phyloP scores from a whole-genome alignment of 306 rosid species.

The Morella rubra region DNA sequence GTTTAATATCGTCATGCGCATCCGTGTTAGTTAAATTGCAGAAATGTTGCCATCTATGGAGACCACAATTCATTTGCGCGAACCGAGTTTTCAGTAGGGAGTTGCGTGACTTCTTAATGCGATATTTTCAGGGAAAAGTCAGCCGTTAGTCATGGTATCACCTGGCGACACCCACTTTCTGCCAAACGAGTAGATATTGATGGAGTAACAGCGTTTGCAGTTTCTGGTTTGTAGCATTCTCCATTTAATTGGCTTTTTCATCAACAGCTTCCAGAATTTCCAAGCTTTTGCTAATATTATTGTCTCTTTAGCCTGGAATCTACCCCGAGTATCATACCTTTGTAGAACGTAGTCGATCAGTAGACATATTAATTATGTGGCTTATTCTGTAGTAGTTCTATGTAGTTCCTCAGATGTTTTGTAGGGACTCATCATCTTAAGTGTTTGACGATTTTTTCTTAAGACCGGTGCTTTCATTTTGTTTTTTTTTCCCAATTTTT shows the following conservation, averaged over 20 bases:
- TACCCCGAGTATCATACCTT: neutral
- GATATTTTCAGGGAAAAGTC: slow-evolving; percentile 67
- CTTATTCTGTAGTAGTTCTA: neutral
- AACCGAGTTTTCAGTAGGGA: neutral
- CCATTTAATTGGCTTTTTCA: neutral
- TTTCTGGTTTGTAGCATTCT: slow-evolving; percentile 49
- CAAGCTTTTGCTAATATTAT: neutral
- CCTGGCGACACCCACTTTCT: slow-evolving; percentile 66
- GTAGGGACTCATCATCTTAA: neutral
- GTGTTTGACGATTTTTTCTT: neutral
- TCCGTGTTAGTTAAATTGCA: neutral
- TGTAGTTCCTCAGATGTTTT: neutral
- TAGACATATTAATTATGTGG: neutral
- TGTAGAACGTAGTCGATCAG: neutral
- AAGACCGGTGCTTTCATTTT: neutral
- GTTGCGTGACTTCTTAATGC: neutral
- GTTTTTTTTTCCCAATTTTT: neutral
- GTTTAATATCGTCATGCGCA: neutral
- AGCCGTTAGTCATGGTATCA: slow-evolving; percentile 77
- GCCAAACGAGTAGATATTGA: slow-evolving; percentile 60
- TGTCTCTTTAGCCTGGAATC: neutral
- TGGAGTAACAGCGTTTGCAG: slow-evolving; percentile 72
- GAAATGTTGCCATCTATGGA: neutral
- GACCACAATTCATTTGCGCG: neutral
- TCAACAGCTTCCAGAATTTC: neutral